A percentile compares a stretch with the other conserved stretches of the same genome.
These are phyloP conservation scores for Penicillium macrosclerotiorum DNA, from an alignment of 495 filamentous ascomycete genomes.

Conservation along the genomic window DNA sequence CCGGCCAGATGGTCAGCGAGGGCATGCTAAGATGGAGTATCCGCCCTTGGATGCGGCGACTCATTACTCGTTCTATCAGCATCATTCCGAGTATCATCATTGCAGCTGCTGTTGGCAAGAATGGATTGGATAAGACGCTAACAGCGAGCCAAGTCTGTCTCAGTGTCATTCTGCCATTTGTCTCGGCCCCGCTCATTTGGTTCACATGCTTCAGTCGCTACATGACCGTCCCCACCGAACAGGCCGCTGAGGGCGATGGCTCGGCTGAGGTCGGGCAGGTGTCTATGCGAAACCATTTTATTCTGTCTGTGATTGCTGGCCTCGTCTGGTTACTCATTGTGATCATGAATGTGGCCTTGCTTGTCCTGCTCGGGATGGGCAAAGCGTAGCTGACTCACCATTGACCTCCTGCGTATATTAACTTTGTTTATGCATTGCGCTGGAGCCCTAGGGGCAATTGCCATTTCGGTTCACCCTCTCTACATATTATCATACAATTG, in stretches of 20 bases:
- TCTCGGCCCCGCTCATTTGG: conserved; percentile 79
- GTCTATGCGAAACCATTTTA: conserved; percentile 62
- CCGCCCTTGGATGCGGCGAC: conserved; percentile 67
- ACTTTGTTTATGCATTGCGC: background rate
- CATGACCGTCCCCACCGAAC: conserved; percentile 63
- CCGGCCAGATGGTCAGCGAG: conserved; percentile 80
- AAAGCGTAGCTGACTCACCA: conserved; percentile 29
- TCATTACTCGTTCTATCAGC: conserved; percentile 69
- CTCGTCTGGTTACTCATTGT: conserved; percentile 67
- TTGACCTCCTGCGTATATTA: background rate
- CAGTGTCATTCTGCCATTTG: conserved; percentile 77
- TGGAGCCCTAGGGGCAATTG: too few relatives aligned
- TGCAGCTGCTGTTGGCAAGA: conserved; percentile 69
- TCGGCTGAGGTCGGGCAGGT: conserved; percentile 32
- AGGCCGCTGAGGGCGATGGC: conserved; percentile 23
- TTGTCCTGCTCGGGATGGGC: conserved; percentile 65
- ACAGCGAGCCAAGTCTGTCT: conserved; percentile 78
- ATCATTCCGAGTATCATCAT: conserved; percentile 83
- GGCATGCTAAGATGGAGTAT: conserved; percentile 72
- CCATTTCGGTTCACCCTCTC: too few relatives aligned
- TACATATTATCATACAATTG: too few relatives aligned
- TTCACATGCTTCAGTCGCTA: conserved; percentile 80
- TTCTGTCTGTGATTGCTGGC: conserved; percentile 52
- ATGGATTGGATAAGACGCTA: conserved; percentile 70
- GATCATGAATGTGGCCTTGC: conserved; percentile 69